Evolutionary conservation across 805 yeast species (phyloP).

Genomic region (Candida bentonensis): DNA sequence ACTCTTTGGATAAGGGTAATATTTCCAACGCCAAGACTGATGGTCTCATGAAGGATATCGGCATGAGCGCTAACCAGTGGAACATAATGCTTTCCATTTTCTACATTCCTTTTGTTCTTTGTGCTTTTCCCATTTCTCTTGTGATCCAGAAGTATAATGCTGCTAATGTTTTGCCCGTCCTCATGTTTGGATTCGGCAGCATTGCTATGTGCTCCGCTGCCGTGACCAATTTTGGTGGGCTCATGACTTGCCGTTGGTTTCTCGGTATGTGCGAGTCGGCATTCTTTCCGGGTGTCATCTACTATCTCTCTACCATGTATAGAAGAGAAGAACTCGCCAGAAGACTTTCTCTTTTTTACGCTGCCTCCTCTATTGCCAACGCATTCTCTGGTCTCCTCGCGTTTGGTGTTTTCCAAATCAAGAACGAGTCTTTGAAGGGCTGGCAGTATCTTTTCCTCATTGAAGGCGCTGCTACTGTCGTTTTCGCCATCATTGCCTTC

Average conservation of each 20-base stretch:
- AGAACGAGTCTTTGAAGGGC: conserved; percentile 25
- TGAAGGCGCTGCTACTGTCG: conserved; percentile 30
- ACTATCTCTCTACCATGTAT: conserved; percentile 34
- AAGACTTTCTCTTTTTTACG: conserved; percentile 34
- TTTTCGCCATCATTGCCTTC: conserved; percentile 23
- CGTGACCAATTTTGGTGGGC: conserved; percentile 29
- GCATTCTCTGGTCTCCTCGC: conserved; percentile 47
- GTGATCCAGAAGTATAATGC: conserved; percentile 30
- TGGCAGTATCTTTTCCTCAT: conserved; percentile 36
- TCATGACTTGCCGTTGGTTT: conserved; percentile 34
- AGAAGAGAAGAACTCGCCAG: conserved; percentile 34
- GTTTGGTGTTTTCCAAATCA: conserved; percentile 35
- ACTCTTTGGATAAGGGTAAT: conserved; percentile 35
- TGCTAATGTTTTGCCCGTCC: conserved; percentile 29
- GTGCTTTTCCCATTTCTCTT: conserved; percentile 27
- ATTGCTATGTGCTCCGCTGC: conserved; percentile 27
- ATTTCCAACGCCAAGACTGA: conserved; percentile 37
- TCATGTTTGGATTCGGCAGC: conserved; percentile 33
- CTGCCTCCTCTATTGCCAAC: conserved; percentile 39
- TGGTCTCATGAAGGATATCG: conserved; percentile 29
- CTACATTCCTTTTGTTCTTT: conserved; percentile 32
- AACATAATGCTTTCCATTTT: conserved; percentile 32
- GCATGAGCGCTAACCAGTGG: conserved; percentile 30
- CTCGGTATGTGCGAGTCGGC: conserved; percentile 41
- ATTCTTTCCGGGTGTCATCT: conserved; percentile 35